A percentile compares a stretch with the other conserved stretches of the same genome.
phyloP scores from a whole-genome alignment of 208 protist genomes.

The Angomonas ambiguus region DNA sequence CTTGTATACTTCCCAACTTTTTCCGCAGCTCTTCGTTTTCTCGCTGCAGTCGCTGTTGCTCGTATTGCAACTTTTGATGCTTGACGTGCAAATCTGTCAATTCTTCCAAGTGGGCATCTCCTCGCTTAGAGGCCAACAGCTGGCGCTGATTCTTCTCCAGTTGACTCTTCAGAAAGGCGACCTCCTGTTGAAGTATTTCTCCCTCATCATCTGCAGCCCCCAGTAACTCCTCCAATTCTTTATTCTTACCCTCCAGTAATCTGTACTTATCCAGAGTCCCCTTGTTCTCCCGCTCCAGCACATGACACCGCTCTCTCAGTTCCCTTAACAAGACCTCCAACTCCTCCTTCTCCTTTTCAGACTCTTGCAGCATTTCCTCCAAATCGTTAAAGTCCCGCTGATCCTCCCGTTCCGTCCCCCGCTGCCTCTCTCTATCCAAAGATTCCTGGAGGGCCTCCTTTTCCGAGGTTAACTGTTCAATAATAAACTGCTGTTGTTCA shows the following conservation, averaged over 20 bases:
- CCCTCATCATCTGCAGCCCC: slow-evolving; percentile 31
- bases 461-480: slow-evolving; percentile 47
- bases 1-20: slow-evolving; percentile 17
- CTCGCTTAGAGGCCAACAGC: slow-evolving; percentile 27
- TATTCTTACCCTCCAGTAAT: slow-evolving; percentile 24
- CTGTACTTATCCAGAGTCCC: slow-evolving; percentile 27
- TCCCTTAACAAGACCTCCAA: slow-evolving; percentile 48
- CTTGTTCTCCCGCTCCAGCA: slow-evolving; percentile 60
- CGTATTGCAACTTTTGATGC: slow-evolving; percentile 57
- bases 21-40: slow-evolving; percentile 22
- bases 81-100: slow-evolving; percentile 61
- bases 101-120: slow-evolving; percentile 56
- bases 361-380: slow-evolving; percentile 40
- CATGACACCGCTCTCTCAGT: slow-evolving; percentile 48
- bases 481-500: slow-evolving; percentile 48
- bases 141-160: slow-evolving; percentile 41
- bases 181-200: slow-evolving; percentile 20
- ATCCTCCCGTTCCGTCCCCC: not conserved
- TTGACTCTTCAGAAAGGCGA: slow-evolving; percentile 35
- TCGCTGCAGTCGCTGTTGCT: slow-evolving; percentile 42
- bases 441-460: slow-evolving; percentile 47
- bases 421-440: slow-evolving; percentile 12
- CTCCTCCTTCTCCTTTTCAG: slow-evolving; percentile 27
- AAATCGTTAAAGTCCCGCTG: slow-evolving; percentile 21
- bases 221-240: slow-evolving; percentile 37